These are phyloP conservation scores for Xylaria sp. DNA, from an alignment of 2,329 filamentous ascomycete genomes.

Conservation along the genomic window DNA sequence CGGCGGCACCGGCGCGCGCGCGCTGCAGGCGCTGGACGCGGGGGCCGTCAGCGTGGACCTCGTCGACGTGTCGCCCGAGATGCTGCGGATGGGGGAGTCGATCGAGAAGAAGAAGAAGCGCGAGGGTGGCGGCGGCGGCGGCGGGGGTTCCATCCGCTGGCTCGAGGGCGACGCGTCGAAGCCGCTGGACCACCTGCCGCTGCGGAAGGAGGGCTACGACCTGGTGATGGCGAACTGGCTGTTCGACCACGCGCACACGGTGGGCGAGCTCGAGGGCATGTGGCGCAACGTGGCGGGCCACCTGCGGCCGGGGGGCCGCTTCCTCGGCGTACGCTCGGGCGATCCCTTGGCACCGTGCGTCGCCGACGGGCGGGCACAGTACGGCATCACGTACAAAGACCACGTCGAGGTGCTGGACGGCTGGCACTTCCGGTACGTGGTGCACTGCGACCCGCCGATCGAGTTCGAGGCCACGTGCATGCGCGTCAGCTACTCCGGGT, in stretches of 20 bases:
- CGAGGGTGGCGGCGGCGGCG: no score
- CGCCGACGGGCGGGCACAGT: constrained; percentile 6
- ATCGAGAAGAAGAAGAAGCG: constrained; percentile 26
- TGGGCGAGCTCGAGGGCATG: constrained; percentile 33
- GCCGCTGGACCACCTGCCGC: constrained; percentile 26
- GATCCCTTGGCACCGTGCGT: constrained; percentile 19
- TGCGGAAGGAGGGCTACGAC: constrained; percentile 33
- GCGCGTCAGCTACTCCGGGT: constrained; percentile 24
- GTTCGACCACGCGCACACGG: constrained; percentile 33
- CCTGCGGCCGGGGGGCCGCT: constrained; percentile 34
- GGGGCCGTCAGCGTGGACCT: constrained; percentile 34
- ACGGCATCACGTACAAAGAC: constrained; percentile 22
- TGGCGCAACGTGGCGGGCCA: constrained; percentile 29
- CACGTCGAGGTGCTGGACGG: constrained; percentile 26
- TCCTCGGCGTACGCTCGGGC: constrained; percentile 29
- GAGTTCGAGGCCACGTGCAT: constrained; percentile 26
- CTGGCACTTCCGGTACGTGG: constrained; percentile 19
- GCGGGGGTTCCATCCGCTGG: constrained; percentile 31
- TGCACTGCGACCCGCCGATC: constrained; percentile 10
- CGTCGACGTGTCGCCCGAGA: constrained; percentile 34
- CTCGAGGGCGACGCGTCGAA: constrained; percentile 31
- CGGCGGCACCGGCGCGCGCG: constrained; percentile 35
- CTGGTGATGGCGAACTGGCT: constrained; percentile 40
- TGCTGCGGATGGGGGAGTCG: constrained; percentile 29
- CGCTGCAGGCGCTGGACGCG: constrained; percentile 29